Percentiles rank a stretch among this genome's conserved stretches.
Conservation (phyloP, 2,329 filamentous ascomycete species). For the Fusarium pseudocircinatum region DNA sequence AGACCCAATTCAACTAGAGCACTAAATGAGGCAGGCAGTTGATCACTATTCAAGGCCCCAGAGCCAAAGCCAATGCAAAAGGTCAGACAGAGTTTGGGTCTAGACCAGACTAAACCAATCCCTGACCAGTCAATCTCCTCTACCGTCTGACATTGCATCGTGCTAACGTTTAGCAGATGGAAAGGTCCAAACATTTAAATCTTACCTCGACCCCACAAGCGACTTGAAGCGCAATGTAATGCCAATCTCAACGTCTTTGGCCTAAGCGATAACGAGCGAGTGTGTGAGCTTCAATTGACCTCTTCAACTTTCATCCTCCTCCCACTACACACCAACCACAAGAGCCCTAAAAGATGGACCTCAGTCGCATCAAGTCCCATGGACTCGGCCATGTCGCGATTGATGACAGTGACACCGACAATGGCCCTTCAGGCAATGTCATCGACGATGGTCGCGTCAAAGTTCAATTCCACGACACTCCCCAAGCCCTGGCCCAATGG, state of each 20-base stretch:
- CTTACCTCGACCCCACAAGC: constrained; percentile 8
- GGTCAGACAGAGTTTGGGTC: constrained; percentile 5
- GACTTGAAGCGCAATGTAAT: not conserved
- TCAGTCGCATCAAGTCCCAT: constrained; percentile 43
- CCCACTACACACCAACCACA: not conserved
- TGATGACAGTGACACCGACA: constrained; percentile 30
- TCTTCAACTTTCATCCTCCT: not conserved
- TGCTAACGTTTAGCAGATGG: not conserved
- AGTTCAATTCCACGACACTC: constrained; percentile 45
- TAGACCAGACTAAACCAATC: not conserved
- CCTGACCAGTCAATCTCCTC: not conserved
- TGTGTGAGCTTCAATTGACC: not conserved
- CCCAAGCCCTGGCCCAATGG: constrained; percentile 42
- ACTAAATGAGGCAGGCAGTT: not conserved
- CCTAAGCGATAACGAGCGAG: not conserved
- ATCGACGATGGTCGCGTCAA: constrained; percentile 46
- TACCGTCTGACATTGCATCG: not conserved
- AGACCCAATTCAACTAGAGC: not conserved
- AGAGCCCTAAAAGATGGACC: constrained; percentile 33
- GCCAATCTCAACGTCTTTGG: not conserved
- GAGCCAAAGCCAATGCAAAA: not conserved
- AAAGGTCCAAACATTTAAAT: not conserved
- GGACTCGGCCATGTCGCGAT: constrained; percentile 43
- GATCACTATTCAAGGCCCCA: not conserved
- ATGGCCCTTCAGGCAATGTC: constrained; percentile 41